Base-by-base conservation (phyloP, 2,329 filamentous ascomycete species). In the Corinectria fuckeliana region DNA sequence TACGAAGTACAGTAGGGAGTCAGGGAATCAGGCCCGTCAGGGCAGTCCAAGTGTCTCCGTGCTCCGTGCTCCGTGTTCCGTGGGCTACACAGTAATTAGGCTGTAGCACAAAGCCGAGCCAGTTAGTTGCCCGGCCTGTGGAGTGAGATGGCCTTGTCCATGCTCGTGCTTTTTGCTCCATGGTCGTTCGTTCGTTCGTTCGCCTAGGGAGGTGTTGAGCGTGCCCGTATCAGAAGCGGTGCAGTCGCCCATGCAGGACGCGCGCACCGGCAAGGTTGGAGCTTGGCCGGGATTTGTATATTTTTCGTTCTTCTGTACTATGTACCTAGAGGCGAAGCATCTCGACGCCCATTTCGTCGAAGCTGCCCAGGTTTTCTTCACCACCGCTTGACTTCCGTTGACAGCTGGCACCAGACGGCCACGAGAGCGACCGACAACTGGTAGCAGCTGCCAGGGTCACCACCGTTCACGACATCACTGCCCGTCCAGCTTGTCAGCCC, bases 141-240 rank as follows among this genome's bases (percentile, higher is more conserved):
- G 45, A 59, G 56, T 54, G 56, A 59, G 28, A 38, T 59, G 50
- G 45, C 56, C 56, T 39, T 44, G 56, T 59, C 56, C 56, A 50
- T 55, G 56, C 36, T 55, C 51, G 39, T 41, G 21, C 26, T 54
- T 48, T n/a, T 23, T 49, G 56, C 50, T 54, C 45, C 47, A 57
- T 45, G 54, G 21, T 59, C 56, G 56, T 59, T 55, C 42, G 55
- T 28, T 58, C 44, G 56, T 59, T 55, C 42, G 55, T 28, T 58
- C 44, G 56, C 49, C 23, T 36, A 38, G 55, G 13, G 56, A 45
- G 34, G 32, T 44, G 50, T 49, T 50, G 56, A 49, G 49, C 34
- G 49, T 49, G 50, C 14, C 44, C 44, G 51, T 41, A 52, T 48
- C 25, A 42, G 49, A 41, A 32, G 39, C 38, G 47, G 39, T 47